These are phyloP conservation scores for Ophiognomonia clavigignenti-juglandacearum DNA, from an alignment of 2,329 filamentous ascomycete genomes.

Conservation along the genomic window DNA sequence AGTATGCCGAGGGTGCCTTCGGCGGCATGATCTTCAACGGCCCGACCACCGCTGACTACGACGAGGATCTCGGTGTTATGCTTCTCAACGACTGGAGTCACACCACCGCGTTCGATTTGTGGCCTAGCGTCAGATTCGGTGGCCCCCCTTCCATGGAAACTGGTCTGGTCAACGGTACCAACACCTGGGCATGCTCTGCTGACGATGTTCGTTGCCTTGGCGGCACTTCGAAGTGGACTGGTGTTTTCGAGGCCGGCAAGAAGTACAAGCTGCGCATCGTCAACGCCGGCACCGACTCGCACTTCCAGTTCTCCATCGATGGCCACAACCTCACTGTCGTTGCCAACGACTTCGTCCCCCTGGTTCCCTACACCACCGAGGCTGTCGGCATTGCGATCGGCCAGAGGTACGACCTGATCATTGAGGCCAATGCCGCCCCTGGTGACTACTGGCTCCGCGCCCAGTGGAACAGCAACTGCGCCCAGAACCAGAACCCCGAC, in stretches of 20 bases:
- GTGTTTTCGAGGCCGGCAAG: constrained; percentile 34
- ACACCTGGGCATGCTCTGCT: constrained; percentile 25
- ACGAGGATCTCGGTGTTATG: constrained; percentile 47
- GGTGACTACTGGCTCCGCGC: constrained; percentile 40
- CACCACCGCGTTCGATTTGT: constrained; percentile 25
- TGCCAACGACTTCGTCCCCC: constrained; percentile 45
- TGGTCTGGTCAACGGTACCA: constrained; percentile 39
- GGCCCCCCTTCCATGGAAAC: constrained; percentile 27
- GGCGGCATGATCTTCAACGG: constrained; percentile 47
- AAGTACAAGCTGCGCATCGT: constrained; percentile 43
- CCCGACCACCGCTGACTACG: constrained; percentile 32
- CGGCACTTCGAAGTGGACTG: constrained; percentile 25
- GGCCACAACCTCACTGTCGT: constrained; percentile 1
- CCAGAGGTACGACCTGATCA: constrained; percentile 39
- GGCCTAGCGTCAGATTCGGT: constrained; percentile 16
- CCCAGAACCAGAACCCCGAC: constrained; percentile 4
- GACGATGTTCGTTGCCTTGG: constrained; percentile 11
- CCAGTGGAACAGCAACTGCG: constrained; percentile 22
- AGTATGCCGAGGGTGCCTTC: constrained; percentile 45
- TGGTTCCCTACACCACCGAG: constrained; percentile 43
- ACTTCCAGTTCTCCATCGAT: constrained; percentile 44
- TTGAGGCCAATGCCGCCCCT: constrained; percentile 32
- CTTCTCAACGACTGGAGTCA: constrained; percentile 52
- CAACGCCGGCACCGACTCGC: constrained; percentile 45
- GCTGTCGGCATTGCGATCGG: constrained; percentile 46